phyloP scores from a whole-genome alignment of 768 basidiomycete species.

The Sarcodon sp. region DNA sequence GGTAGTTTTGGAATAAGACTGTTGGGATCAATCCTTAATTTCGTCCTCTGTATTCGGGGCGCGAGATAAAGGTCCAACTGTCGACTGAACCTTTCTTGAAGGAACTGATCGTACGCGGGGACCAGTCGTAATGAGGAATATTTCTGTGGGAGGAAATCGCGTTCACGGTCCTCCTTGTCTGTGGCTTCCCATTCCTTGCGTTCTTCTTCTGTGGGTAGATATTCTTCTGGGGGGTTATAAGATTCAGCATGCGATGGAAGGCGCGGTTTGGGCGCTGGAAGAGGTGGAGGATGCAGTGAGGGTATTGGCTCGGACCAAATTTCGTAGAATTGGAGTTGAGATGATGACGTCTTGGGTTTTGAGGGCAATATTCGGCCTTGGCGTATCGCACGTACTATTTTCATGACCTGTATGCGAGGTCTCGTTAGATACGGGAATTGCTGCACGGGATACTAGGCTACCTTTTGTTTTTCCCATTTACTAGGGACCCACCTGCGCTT shows the following conservation, averaged over 20 bases:
- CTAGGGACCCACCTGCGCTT: slow-evolving; percentile 95
- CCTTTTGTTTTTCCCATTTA: slow-evolving; percentile 99
- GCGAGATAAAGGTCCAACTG: slow-evolving; percentile 96
- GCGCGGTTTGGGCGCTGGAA: slow-evolving; percentile 83
- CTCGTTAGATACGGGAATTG: neutral
- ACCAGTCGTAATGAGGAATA: slow-evolving; percentile 77
- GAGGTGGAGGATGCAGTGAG: slow-evolving; percentile 69
- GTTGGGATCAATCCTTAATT: slow-evolving; percentile 86
- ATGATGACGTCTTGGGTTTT: slow-evolving; percentile 65
- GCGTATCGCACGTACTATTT: slow-evolving; percentile 96
- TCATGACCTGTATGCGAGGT: slow-evolving; percentile 65
- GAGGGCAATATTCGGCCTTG: slow-evolving; percentile 88
- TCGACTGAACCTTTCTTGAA: slow-evolving; percentile 86
- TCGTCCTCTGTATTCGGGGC: slow-evolving; percentile 76
- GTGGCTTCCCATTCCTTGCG: slow-evolving; percentile 68
- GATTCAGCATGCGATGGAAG: slow-evolving; percentile 94
- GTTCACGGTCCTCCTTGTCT: slow-evolving; percentile 84
- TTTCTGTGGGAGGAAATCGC: slow-evolving; percentile 82
- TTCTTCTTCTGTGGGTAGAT: slow-evolving; percentile 78
- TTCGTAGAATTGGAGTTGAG: slow-evolving; percentile 60
- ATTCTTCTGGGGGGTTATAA: slow-evolving; percentile 97
- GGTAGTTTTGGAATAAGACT: slow-evolving; percentile 91
- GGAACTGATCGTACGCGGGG: slow-evolving; percentile 83
- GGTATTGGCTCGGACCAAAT: slow-evolving; percentile 76
- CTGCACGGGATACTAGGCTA: slow-evolving; percentile 14